Conservation (phyloP, 2,329 filamentous ascomycete species). For the Drechmeria coniospora region DNA sequence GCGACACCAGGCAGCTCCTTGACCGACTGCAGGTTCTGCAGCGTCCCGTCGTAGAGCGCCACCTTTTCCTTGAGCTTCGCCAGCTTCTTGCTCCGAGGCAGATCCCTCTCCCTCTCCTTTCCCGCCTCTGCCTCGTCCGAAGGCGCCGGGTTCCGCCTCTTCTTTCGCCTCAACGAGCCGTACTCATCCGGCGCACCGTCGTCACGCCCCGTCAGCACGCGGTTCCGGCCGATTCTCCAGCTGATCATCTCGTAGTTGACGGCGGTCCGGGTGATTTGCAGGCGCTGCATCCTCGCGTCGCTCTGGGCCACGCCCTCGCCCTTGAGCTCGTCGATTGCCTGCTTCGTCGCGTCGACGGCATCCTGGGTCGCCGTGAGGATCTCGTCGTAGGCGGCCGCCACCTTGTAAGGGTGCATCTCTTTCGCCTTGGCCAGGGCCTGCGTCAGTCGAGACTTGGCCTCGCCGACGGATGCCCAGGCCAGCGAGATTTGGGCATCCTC, state of each 20-base stretch:
- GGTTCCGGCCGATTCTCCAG: conserved; percentile 87
- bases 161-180: conserved; percentile 35
- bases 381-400: conserved; percentile 78
- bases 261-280: conserved; percentile 83
- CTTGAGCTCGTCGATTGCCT: conserved; percentile 78
- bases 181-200: conserved; percentile 55
- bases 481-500: conserved; percentile 87
- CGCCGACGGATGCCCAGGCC: conserved; percentile 56
- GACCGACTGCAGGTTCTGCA: conserved; percentile 82
- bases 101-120: conserved; percentile 36
- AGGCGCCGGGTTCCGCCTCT: too few relatives aligned
- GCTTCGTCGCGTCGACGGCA: conserved; percentile 82
- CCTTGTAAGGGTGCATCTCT: conserved; percentile 41
- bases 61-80: conserved; percentile 72
- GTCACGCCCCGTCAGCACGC: conserved; percentile 67
- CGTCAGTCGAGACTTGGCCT: conserved; percentile 32
- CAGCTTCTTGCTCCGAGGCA: conserved; percentile 60
- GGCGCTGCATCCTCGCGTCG: conserved; percentile 75
- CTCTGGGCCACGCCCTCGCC: conserved; percentile 72
- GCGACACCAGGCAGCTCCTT: conserved; percentile 82
- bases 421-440: conserved; percentile 29
- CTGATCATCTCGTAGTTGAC: conserved; percentile 90
- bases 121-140: conserved; percentile 17
- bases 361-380: conserved; percentile 86
- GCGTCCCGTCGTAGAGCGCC: conserved; percentile 77